Evolutionary conservation across 2,329 filamentous ascomycete species (phyloP), one percentile per base, ranked within the genome.

Genomic region (Fusarium incarnatum): DNA sequence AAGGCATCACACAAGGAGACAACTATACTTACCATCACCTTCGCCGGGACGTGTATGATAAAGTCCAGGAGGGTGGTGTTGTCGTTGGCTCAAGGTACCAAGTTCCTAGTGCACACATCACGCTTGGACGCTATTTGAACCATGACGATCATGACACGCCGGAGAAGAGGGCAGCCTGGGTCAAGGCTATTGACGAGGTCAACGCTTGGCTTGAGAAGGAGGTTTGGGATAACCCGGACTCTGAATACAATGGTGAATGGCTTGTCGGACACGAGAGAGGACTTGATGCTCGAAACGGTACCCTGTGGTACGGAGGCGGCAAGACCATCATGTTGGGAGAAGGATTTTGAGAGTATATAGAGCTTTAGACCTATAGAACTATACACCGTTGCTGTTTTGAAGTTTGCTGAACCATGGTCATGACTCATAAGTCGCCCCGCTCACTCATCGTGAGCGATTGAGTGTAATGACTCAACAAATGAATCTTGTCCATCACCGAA

Each of bases 1-100:
- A 72, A 15, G 72, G 75, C 45, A 79, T 79, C 16, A 77, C 82
- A 18, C 80, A 85, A 41, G 85, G 88, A 20, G 92, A 96, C 71
- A 76, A 72, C 2, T 98, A 93, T 80, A 94, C 92, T 0, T 98
- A 98, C 78, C 95, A 98, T 77, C 95, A 98, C 79, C 87, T 98
- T 11, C 89, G 95, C 5, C 87, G 91, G 6, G 94, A 97, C 76
- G 78, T 97, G 15, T 96, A 91, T 77, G 83, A 86, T 50, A 82
- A 88, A 27, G 87, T 88, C 6, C 82, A 84, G 47, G 82, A 81
- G 6, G 85, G 89, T 0, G 92, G 92, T 2, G 83, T 95, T n/a
- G 81, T 86, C 18, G 86, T 97, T 34, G 91, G 86, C 23, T 93
- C 92, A 55, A 86, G 95, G 60, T 98, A 98, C 78, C 90, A 94